Evolutionary conservation across 2,329 filamentous ascomycete species (phyloP).

Genomic region (Westerdykella ornata): DNA sequence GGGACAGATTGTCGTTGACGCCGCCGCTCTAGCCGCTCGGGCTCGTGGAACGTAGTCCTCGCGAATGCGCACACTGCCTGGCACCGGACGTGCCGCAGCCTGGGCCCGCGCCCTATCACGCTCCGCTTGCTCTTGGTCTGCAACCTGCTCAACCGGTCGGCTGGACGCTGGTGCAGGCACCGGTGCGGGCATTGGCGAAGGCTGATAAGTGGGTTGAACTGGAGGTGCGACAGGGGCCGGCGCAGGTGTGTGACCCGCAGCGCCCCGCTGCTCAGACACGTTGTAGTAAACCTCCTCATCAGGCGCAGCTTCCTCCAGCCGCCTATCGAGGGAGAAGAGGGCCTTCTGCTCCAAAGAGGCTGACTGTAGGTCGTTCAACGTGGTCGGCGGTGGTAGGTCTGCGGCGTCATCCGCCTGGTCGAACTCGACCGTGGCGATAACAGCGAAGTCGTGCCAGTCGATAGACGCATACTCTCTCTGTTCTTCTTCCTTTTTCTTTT

Average conservation of each 20-base stretch:
- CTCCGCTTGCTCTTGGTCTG: constrained; percentile 37
- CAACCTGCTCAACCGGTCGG: constrained; percentile 15
- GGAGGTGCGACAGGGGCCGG: constrained; percentile 24
- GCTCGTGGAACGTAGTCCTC: constrained; percentile 88
- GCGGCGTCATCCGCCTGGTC: constrained; percentile 79
- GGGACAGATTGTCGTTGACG: constrained; percentile 71
- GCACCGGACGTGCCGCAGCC: constrained; percentile 64
- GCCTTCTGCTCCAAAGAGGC: constrained; percentile 94
- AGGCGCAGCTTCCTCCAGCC: constrained; percentile 93
- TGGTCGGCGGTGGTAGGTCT: constrained; percentile 81
- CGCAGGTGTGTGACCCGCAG: constrained; percentile 12
- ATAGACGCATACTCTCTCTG: constrained; percentile 73
- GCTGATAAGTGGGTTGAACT: constrained; percentile 23
- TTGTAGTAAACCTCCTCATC: constrained; percentile 52
- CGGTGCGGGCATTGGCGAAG: constrained; percentile 13
- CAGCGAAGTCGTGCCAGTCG: constrained; percentile 96
- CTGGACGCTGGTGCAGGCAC: constrained; percentile 29
- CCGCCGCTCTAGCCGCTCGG: constrained; percentile 59
- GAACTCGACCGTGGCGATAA: constrained; percentile 92
- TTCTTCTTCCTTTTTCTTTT: constrained; percentile 79
- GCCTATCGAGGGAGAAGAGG: constrained; percentile 75
- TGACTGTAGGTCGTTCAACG: constrained; percentile 84
- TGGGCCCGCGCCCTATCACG: constrained; percentile 64
- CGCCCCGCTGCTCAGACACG: constrained; percentile 22
- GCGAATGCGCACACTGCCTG: constrained; percentile 77